These are phyloP conservation scores for Fusarium redolens DNA, from an alignment of 2,329 filamentous ascomycete species.

Conservation along the genomic window DNA sequence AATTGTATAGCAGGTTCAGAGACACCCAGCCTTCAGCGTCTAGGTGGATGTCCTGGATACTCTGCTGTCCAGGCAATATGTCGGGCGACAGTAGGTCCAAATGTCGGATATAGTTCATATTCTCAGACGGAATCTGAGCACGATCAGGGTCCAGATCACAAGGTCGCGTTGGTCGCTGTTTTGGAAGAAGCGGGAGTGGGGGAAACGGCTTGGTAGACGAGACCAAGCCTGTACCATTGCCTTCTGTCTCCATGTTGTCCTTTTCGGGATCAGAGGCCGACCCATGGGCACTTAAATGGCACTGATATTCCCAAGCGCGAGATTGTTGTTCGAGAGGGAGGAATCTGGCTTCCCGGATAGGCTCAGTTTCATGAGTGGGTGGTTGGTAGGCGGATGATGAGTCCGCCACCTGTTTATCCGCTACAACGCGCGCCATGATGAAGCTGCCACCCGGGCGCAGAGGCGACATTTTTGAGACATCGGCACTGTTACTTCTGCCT, in stretches of 20 bases:
- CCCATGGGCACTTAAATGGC: conserved; percentile 54
- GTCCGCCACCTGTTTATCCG: too few relatives aligned
- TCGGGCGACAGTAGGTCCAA: conserved; percentile 74
- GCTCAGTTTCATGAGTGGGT: conserved; percentile 36
- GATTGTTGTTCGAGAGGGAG: conserved; percentile 47
- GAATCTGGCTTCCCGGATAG: conserved; percentile 62
- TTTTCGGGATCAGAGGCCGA: conserved; percentile 60
- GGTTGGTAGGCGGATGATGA: too few relatives aligned
- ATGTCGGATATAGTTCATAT: conserved; percentile 83
- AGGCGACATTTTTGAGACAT: too few relatives aligned
- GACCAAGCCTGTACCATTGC: conserved; percentile 50
- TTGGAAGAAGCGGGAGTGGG: conserved; percentile 57
- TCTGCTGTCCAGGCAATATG: conserved; percentile 56
- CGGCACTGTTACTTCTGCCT: too few relatives aligned
- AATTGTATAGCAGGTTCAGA: conserved; percentile 80
- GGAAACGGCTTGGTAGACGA: conserved; percentile 55
- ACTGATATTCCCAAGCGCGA: conserved; percentile 51
- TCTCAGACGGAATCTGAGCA: conserved; percentile 78
- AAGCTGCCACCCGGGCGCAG: too few relatives aligned
- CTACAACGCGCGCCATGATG: too few relatives aligned
- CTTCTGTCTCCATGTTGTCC: conserved; percentile 58
- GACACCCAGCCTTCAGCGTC: conserved; percentile 84
- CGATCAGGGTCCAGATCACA: conserved; percentile 82
- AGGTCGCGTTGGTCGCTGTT: conserved; percentile 82
- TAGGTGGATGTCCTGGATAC: conserved; percentile 61